phyloP scores from a whole-genome alignment of 2,329 filamentous ascomycete genomes.

The Macrophomina phaseolina region DNA sequence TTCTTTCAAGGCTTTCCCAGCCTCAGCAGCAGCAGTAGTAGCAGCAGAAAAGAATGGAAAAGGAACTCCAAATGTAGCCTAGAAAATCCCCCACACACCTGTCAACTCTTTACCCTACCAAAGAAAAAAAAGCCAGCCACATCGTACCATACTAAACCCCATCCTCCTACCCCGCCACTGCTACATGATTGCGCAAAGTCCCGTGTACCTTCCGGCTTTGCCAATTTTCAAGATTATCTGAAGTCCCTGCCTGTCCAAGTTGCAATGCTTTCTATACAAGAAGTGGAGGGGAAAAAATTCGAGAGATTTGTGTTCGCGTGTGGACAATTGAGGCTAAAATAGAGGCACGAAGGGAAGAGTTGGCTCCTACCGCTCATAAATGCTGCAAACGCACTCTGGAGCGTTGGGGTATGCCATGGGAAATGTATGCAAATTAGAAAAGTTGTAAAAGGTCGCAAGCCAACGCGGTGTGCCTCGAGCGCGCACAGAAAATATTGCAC shows the following conservation, averaged over 20 bases:
- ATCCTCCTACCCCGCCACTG: not conserved
- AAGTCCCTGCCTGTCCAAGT: constrained; percentile 10
- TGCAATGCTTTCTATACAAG: constrained; percentile 25
- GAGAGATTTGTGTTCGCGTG: not conserved
- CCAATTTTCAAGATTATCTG: constrained; percentile 2
- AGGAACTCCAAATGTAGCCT: constrained; percentile 4
- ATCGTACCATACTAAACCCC: too few species aligned
- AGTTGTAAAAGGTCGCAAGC: not conserved
- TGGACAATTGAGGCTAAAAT: constrained; percentile 14
- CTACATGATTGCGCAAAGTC: not conserved
- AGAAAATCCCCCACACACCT: not conserved
- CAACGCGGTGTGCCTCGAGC: not conserved
- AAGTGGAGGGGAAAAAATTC: not conserved
- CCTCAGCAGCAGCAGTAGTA: not conserved
- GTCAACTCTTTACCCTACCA: constrained; percentile 3
- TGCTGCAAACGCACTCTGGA: constrained; percentile 5
- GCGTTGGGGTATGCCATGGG: not conserved
- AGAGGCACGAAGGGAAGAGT: constrained; percentile 16
- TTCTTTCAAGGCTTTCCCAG: constrained; percentile 5
- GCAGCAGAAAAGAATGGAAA: too few species aligned
- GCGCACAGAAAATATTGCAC: not conserved
- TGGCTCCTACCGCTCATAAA: constrained; percentile 12
- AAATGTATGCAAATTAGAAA: constrained; percentile 23
- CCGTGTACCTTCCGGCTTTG: not conserved
- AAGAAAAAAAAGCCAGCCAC: not conserved